A percentile compares a stretch with the other conserved stretches of the same genome.
phyloP scores from a whole-genome alignment of 2,329 filamentous ascomycete species.

The Botrytis sinoallii region DNA sequence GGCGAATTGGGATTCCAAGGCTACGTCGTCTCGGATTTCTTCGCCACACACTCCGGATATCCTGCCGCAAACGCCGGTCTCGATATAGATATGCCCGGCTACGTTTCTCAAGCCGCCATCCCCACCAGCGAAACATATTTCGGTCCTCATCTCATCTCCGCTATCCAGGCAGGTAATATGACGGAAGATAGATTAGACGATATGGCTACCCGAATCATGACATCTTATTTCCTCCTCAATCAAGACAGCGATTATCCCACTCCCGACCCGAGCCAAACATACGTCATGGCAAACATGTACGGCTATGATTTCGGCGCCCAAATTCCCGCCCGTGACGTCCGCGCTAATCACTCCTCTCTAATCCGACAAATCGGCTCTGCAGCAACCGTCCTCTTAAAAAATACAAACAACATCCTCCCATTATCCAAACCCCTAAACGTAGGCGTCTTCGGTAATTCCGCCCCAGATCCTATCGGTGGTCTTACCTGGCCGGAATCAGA shows the following conservation, averaged over 20 bases:
- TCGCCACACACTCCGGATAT: slow-evolving; percentile 77
- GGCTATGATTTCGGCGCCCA: slow-evolving; percentile 37
- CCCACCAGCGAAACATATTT: slow-evolving; percentile 19
- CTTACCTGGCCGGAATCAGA: neutral
- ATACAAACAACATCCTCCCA: slow-evolving; percentile 55
- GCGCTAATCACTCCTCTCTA: slow-evolving; percentile 41
- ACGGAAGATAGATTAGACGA: slow-evolving; percentile 64
- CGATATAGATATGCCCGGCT: slow-evolving; percentile 51
- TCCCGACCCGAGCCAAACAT: slow-evolving; percentile 42
- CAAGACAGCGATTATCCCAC: slow-evolving; percentile 46
- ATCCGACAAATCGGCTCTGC: slow-evolving; percentile 50
- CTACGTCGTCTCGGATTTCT: slow-evolving; percentile 81
- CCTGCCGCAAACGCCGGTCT: slow-evolving; percentile 74
- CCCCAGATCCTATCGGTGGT: slow-evolving; percentile 53
- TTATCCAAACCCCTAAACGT: slow-evolving; percentile 49
- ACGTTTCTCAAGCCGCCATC: neutral
- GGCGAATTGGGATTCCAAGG: slow-evolving; percentile 84
- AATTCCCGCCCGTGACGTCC: slow-evolving; percentile 61
- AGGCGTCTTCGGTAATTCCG: slow-evolving; percentile 55
- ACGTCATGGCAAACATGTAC: slow-evolving; percentile 45
- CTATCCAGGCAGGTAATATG: slow-evolving; percentile 62
- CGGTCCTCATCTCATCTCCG: slow-evolving; percentile 38
- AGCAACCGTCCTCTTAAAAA: slow-evolving; percentile 61
- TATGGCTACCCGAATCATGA: slow-evolving; percentile 54
- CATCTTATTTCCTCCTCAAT: slow-evolving; percentile 54